Conservation (phyloP, 306 rosid genomes). For the Acmispon strigosus region DNA sequence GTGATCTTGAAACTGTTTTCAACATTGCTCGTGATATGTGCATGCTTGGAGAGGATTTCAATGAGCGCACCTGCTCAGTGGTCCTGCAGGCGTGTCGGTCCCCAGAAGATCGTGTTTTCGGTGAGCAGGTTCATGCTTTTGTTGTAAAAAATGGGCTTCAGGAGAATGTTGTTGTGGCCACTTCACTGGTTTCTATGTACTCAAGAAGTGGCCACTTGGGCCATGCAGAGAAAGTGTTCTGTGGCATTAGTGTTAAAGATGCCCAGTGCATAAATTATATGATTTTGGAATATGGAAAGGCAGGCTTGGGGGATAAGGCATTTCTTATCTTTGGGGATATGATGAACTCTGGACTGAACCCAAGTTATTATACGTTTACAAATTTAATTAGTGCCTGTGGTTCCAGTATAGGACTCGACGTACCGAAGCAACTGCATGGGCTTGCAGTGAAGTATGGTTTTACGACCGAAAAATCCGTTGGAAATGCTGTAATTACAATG, state of each 20-base stretch:
- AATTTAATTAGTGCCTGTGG: constrained; percentile 35
- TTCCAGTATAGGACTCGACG: constrained; percentile 11
- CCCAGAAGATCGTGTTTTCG: constrained; percentile 6
- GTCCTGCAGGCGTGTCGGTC: constrained; percentile 35
- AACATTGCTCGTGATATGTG: constrained; percentile 32
- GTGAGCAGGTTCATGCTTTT: constrained; percentile 41
- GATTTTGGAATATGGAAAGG: constrained; percentile 48
- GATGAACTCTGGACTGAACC: constrained; percentile 33
- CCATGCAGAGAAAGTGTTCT: constrained; percentile 38
- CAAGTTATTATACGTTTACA: constrained; percentile 33
- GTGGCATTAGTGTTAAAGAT: constrained; percentile 25
- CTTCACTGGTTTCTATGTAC: constrained; percentile 50
- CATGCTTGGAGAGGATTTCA: constrained; percentile 30
- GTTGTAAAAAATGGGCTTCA: constrained; percentile 35
- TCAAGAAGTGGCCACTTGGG: constrained; percentile 33
- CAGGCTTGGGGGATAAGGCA: constrained; percentile 31
- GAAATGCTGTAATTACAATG: constrained; percentile 44
- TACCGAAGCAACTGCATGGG: constrained; percentile 42
- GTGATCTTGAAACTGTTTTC: constrained; percentile 30
- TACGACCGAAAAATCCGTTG: constrained; percentile 29
- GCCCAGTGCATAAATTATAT: constrained; percentile 44
- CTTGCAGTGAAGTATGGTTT: constrained; percentile 37
- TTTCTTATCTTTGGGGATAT: constrained; percentile 26
- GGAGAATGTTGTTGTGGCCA: constrained; percentile 37
- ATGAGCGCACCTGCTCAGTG: constrained; percentile 50